Evolutionary conservation across 768 basidiomycete genomes (phyloP), one percentile per base, ranked within the genome.

Genomic region (Suillus luteus): DNA sequence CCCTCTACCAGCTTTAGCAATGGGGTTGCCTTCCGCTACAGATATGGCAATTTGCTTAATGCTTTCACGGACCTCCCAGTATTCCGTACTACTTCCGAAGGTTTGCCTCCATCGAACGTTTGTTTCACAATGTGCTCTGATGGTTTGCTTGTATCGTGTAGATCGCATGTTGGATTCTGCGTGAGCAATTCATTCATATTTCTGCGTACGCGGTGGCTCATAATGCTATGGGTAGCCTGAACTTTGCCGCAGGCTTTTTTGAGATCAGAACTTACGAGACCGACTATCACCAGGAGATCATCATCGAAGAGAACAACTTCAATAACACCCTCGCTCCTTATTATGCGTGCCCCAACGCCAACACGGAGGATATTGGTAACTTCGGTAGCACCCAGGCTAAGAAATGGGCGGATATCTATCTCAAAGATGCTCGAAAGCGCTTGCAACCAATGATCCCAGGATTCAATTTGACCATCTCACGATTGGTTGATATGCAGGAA

Each of bases 231-330:
- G 2, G 7, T 37, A 76, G 73, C 10, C 75, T 82, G 57, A 81
- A 84, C 69, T 84, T 84, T 67, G 82, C 82, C 1, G 79, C 82
- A 12, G 83, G 83, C n/a, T 82, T 82, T 74, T 81, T 80, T 60
- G 80, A 79, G 12, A 73, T 82, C 31, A 80, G 80, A 33, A 73
- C 72, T 5, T 83, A 80, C 38, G 72, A 64, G 60, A 66, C 63
- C 19, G 66, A 81, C 51, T 84, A 82, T 69, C 79, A 84, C 64
- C 79, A 84, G 65, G 75, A 78, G 44, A 80, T 84, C 61, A 80
- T 75, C 55, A 78, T 85, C 55, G 83, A 85, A 64, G 74, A 70
- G 40, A 64, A 70, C 3, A 77, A 76, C 2, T 81, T 78, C 73
- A 85, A 85, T 74, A 81, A 77, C 67, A 83, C 83, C 0, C 76